Base-by-base conservation (phyloP, 495 filamentous ascomycete genomes). In the Bacidia gigantensis region DNA sequence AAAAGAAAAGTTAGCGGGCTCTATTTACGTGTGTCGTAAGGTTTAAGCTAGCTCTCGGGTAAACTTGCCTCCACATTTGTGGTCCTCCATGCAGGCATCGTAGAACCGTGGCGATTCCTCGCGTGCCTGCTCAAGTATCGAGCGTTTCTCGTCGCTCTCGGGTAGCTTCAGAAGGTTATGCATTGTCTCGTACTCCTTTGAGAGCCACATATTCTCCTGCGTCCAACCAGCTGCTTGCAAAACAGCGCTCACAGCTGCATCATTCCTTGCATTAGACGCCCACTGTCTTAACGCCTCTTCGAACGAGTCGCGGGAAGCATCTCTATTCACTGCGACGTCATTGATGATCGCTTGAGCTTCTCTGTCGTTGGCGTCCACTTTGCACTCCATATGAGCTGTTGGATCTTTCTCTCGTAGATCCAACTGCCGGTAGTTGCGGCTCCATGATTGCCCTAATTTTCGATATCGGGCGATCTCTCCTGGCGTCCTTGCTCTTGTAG, bases 81-180 rank as follows among this genome's bases (percentile, higher is more conserved):
- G 0, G 46, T 53, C 51, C 11, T 54, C 26, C 12, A 49, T 14
- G 29, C 52, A 54, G 9, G 45, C 52, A 9, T 25, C 20, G 21
- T 35, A 54, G 3, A 54, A 49, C 3, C n/a, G 26, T 12, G 52
- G 52, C 20, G 25, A 21, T 21, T 20, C 25, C 17, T 38, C 38
- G 24, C 26, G n/a, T 14, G 45, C 45, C 45, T 23, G 26, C 11
- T 14, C 2, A 14, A 49, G 2, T 12, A 35, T 39, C 26, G 17
- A 7, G 11, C 24, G 18, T 24, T 49, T 54, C 44, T 54, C 45
- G 11, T 54, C 32, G 17, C 52, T 12, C 12, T 54, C 46, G 14
- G 21, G n/a, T 32, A 49, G n/a, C 21, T 22, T 35, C n/a, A 54
- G 25, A 29, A 54, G 38, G 1, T 39, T 29, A 22, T 49, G 23